These are phyloP conservation scores for Cynanchum wilfordii DNA, from an alignment of 257 asterid genomes.

Conservation along the genomic window DNA sequence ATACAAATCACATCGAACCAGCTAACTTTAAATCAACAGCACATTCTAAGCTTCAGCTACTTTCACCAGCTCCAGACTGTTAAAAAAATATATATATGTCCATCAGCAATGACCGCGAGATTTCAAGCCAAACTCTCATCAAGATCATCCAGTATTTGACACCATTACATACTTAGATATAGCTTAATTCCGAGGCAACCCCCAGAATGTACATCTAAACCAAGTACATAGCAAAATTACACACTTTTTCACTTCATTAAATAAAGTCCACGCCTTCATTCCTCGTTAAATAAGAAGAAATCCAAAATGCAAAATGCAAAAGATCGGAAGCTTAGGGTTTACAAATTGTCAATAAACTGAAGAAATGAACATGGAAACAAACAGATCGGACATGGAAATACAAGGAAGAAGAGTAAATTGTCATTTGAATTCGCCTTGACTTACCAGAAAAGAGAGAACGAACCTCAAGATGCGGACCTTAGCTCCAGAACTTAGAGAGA, in stretches of 20 bases:
- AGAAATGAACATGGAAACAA: slow-evolving; percentile 26
- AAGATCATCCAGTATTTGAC: not conserved
- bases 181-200: not conserved
- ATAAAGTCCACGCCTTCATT: not conserved
- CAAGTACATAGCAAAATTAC: not conserved
- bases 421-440: slow-evolving; percentile 19
- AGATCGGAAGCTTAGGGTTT: slow-evolving; percentile 16
- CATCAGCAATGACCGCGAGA: not conserved
- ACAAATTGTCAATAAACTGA: not conserved
- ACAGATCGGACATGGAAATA: slow-evolving; percentile 21
- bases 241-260: not conserved
- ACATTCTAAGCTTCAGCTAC: not conserved
- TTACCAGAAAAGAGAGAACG: slow-evolving; percentile 29
- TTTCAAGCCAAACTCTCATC: not conserved
- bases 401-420: not conserved
- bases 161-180: not conserved
- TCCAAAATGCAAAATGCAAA: slow-evolving; percentile 7
- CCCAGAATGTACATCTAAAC: slow-evolving; percentile 1
- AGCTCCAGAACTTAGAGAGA: slow-evolving; percentile 1
- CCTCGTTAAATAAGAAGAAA: not conserved
- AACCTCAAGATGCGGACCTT: slow-evolving; percentile 20
- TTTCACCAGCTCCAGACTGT: not conserved
- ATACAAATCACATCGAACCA: not conserved
- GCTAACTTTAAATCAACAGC: not conserved
- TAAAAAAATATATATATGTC: not conserved